These are phyloP conservation scores for Trypanosoma mega DNA, from an alignment of 208 protist genomes.

Conservation along the genomic window DNA sequence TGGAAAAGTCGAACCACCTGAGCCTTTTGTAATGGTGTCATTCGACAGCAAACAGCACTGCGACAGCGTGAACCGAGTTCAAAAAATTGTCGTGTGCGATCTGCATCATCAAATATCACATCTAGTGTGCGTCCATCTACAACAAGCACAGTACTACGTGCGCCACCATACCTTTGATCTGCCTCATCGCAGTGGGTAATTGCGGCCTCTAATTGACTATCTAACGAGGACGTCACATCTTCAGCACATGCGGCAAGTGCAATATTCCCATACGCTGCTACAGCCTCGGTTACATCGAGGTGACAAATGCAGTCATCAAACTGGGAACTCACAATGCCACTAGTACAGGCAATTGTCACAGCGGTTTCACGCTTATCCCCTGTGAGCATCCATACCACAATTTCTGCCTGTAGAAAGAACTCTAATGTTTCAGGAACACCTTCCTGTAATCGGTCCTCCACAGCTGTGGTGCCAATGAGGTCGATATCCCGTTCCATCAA, in stretches of 20 bases:
- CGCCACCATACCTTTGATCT: not conserved
- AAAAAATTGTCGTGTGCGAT: slow-evolving; percentile 58
- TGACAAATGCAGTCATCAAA: slow-evolving; percentile 32
- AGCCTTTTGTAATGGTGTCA: slow-evolving; percentile 84
- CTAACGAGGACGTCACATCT: not conserved
- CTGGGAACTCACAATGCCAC: slow-evolving; percentile 32
- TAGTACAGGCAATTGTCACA: slow-evolving; percentile 93
- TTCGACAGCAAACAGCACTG: slow-evolving; percentile 81
- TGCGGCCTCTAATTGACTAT: slow-evolving; percentile 15
- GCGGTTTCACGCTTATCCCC: slow-evolving; percentile 98
- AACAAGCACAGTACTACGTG: slow-evolving; percentile 52
- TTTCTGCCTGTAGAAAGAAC: slow-evolving; percentile 74
- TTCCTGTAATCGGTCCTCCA: slow-evolving; percentile 97
- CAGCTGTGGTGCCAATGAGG: slow-evolving; percentile 91
- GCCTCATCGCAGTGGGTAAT: slow-evolving; percentile 1
- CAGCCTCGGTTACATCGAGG: slow-evolving; percentile 42
- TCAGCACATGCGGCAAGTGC: not conserved
- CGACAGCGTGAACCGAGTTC: slow-evolving; percentile 51
- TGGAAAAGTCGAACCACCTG: slow-evolving; percentile 73
- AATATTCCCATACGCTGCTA: slow-evolving; percentile 31
- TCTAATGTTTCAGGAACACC: slow-evolving; percentile 92
- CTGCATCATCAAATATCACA: slow-evolving; percentile 53
- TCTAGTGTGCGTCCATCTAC: slow-evolving; percentile 79
- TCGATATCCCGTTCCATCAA: slow-evolving; percentile 81
- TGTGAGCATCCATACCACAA: slow-evolving; percentile 98